phyloP scores from a whole-genome alignment of 768 basidiomycete species.

The Hebeloma cylindrosporum region DNA sequence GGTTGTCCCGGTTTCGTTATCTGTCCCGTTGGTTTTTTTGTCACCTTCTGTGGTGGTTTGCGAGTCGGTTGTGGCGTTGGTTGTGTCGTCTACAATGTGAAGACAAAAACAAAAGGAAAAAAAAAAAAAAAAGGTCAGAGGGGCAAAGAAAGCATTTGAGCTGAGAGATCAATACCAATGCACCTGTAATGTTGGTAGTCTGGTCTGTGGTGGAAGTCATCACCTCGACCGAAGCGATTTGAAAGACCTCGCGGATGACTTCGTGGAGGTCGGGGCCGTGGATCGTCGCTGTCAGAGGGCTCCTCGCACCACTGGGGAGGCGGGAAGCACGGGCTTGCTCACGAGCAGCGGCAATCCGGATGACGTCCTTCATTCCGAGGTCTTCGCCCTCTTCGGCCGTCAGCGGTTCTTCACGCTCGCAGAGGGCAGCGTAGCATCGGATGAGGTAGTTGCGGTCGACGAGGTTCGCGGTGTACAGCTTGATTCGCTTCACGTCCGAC shows the following conservation, averaged over 20 bases:
- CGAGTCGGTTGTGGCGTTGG: slow-evolving; percentile 12
- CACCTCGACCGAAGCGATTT: slow-evolving; percentile 12
- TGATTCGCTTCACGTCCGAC: slow-evolving; percentile 52
- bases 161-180: slow-evolving; percentile 28
- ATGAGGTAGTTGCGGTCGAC: slow-evolving; percentile 51
- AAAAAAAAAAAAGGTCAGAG: slow-evolving; percentile 12
- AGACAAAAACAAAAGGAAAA: slow-evolving; percentile 3
- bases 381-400: slow-evolving; percentile 51
- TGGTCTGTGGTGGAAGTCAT: slow-evolving; percentile 11
- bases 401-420: slow-evolving; percentile 50
- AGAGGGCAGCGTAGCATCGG: slow-evolving; percentile 51
- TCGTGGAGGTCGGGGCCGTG: slow-evolving; percentile 31
- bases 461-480: slow-evolving; percentile 51
- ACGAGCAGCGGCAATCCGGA: slow-evolving; percentile 52
- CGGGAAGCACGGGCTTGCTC: slow-evolving; percentile 44
- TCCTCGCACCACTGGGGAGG: slow-evolving; percentile 31
- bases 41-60: slow-evolving; percentile 10
- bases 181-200: slow-evolving; percentile 29
- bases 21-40: slow-evolving; percentile 14
- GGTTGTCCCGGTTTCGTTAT: slow-evolving; percentile 10
- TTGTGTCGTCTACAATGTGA: slow-evolving; percentile 3
- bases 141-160: slow-evolving; percentile 14
- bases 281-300: slow-evolving; percentile 35
- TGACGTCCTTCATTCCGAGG: slow-evolving; percentile 57
- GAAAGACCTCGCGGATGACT: slow-evolving; percentile 33